Evolutionary conservation across 345 rosid species (phyloP), one percentile per base, ranked within the genome.

Genomic region (Raphanus raphanistrum): DNA sequence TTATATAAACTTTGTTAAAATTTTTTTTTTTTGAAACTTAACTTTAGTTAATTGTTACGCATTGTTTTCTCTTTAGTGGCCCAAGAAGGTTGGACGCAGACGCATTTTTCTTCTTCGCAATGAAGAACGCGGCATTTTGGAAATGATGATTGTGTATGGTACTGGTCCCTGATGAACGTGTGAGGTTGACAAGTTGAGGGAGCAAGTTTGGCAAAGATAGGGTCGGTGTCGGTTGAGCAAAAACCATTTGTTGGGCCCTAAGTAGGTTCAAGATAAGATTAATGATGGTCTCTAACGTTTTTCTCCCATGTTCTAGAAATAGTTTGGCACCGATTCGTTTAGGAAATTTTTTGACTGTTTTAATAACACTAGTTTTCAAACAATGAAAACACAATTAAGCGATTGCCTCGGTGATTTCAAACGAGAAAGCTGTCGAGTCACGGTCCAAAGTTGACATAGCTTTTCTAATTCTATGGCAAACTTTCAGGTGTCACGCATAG

Each of bases 151-250:
- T 45, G 54, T 45, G 0, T 45, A 45, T n/a, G n/a, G n/a, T n/a
- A n/a, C n/a, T 45, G 65, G 57, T 58, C 57, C 25, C 25, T 54
- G 55, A 57, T 35, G 48, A 17, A 64, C 65, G n/a, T n/a, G 74
- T 57, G 27, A 16, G 25, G 62, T 69, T 17, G 48, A 69, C 74
- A 71, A 71, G 74, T 36, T 58, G 63, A 32, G 32, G 21, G 21
- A 21, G 21, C 0, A 69, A 55, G 73, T 55, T 55, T 70, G 73
- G 73, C 21, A 70, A 70, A 17, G 21, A 32, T 69, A 16, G 57
- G 52, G 57, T 71, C 75, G 54, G 75, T 71, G 75, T 71, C 75
- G 75, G 75, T 71, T 36, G 54, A 13, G 66, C 66, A 58, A 58
- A 57, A 70, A 59, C 66, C 66, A 59, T 71, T 70, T 71, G 61